Percentiles rank a stretch among this genome's conserved stretches.
phyloP scores from a whole-genome alignment of 2,329 filamentous ascomycete genomes.

The Talaromyces rugulosus region DNA sequence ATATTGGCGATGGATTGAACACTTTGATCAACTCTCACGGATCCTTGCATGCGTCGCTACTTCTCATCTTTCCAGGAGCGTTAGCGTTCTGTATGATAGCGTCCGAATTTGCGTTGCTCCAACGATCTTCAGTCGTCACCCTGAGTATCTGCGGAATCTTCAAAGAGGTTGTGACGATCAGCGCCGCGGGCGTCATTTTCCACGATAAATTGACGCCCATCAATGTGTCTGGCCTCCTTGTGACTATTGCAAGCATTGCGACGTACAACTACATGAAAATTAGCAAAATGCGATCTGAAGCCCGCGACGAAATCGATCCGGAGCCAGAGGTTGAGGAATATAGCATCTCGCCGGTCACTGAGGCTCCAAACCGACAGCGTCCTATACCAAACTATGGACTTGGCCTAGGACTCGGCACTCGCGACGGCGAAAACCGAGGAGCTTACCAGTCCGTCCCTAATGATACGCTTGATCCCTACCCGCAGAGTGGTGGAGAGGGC shows the following conservation, averaged over 20 bases:
- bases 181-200: constrained; percentile 81
- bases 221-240: constrained; percentile 81
- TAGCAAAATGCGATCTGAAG: constrained; percentile 77
- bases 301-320: constrained; percentile 37
- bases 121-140: constrained; percentile 93
- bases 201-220: constrained; percentile 80
- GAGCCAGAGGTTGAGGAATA: constrained; percentile 10
- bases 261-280: constrained; percentile 97
- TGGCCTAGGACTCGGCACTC: constrained; percentile 7
- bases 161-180: constrained; percentile 97
- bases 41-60: constrained; percentile 58
- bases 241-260: constrained; percentile 81
- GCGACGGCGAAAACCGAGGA: constrained; percentile 18
- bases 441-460: constrained; percentile 24
- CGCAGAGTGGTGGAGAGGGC: constrained; percentile 13
- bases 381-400: constrained; percentile 5
- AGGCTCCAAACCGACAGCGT: constrained; percentile 3
- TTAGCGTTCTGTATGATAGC: constrained; percentile 97
- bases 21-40: constrained; percentile 66
- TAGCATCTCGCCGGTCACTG: constrained; percentile 3
- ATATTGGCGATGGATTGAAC: constrained; percentile 63
- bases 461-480: constrained; percentile 19
- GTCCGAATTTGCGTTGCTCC: constrained; percentile 89
- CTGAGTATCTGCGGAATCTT: constrained; percentile 96
- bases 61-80: constrained; percentile 82